phyloP scores from a whole-genome alignment of 2,329 filamentous ascomycete species.

The Penicillium thymicola region DNA sequence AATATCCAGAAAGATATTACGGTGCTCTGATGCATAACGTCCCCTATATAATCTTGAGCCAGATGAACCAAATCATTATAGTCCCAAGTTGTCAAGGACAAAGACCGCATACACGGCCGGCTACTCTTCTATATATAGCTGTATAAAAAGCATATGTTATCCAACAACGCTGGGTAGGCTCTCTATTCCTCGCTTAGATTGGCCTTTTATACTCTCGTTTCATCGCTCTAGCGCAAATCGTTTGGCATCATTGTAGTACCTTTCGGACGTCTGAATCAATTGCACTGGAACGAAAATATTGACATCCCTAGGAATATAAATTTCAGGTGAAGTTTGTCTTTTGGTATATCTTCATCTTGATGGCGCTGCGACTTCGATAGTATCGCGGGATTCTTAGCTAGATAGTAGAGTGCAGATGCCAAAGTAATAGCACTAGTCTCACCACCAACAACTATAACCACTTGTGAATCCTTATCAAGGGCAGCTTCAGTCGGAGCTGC shows the following conservation, averaged over 20 bases:
- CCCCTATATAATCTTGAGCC: not conserved
- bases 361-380: constrained; percentile 3
- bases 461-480: constrained; percentile 7
- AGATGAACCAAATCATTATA: not conserved
- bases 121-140: not conserved
- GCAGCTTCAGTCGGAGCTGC: constrained; percentile 28
- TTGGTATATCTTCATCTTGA: not conserved
- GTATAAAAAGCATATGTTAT: not conserved
- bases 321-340: constrained; percentile 30
- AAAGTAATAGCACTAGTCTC: constrained; percentile 11
- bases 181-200: no score
- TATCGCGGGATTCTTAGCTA: not conserved
- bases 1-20: not conserved
- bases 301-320: no score
- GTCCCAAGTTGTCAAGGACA: not conserved
- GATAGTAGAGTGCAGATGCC: constrained; percentile 2
- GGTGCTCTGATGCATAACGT: not conserved
- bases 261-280: constrained; percentile 27
- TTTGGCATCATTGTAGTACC: constrained; percentile 17
- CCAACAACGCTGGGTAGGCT: no score
- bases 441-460: constrained; percentile 10
- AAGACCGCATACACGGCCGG: not conserved
- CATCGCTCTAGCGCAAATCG: constrained; percentile 35
- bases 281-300: constrained; percentile 23
- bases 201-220: constrained; percentile 16